Evolutionary conservation across 176 grass and related monocot genomes (phyloP), one percentile per base, ranked within the genome.

Genomic region (Oryza glumipatula): DNA sequence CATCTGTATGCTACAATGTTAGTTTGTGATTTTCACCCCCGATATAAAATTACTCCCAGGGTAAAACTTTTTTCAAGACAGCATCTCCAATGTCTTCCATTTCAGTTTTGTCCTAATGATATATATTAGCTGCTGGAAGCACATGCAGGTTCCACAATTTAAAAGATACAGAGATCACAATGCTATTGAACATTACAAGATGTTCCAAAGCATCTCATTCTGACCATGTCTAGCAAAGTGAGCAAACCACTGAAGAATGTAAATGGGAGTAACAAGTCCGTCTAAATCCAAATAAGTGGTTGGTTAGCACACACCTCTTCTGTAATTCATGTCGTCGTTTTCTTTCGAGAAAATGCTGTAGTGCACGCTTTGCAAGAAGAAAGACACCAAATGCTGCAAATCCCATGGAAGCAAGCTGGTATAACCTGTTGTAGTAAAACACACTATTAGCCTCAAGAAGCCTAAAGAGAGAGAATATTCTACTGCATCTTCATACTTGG

Each of bases 351-450:
- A 95, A 85, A 94, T 87, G 90, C 58, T 95, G 88, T 46, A 94
- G 78, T 39, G 93, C 91, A 89, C 89, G 93, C 58, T 95, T 99
- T 84, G 93, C 93, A 48, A 99, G 93, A 83, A 99, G 88, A 80
- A 89, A 96, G 32, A 88, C 78, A 87, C 93, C 93, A 67, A 94
- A 89, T 44, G 91, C 82, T 83, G 96, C 88, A 88, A 99, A 94
- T 16, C 96, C 93, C 85, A 88, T 88, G 68, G 96, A 99, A 85
- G 96, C 96, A 88, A 92, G 82, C 73, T 88, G 76, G 68, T 95
- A 98, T 58, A 92, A 92, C 74, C 96, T 98, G 82, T 84, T 72
- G 43, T 9, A 70, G 23, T 70, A 56, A 80, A 23, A 72, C 81
- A 88, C 14, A 16, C 17, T 67, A 76, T 84, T 54, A 90, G 49